Conservation (phyloP, 1,139 yeast genomes). For the Kurtzmaniella natalensis region DNA sequence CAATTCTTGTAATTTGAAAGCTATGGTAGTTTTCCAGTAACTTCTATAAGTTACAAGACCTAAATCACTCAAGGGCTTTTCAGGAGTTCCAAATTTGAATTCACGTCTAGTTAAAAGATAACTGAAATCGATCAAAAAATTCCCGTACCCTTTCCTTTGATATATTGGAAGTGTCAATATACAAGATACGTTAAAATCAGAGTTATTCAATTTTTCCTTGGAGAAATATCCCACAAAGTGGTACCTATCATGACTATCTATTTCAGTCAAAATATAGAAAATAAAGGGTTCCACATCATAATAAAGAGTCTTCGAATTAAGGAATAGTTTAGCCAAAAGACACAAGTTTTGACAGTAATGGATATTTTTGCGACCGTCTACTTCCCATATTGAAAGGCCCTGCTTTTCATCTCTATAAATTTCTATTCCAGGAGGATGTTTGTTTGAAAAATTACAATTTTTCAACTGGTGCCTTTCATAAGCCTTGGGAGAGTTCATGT, state of each 20-base stretch:
- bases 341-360: slow-evolving; percentile 87
- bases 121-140: slow-evolving; percentile 82
- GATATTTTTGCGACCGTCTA: slow-evolving; percentile 83
- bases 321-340: slow-evolving; percentile 78
- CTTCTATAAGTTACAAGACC: slow-evolving; percentile 83
- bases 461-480: slow-evolving; percentile 68
- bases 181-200: slow-evolving; percentile 83
- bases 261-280: slow-evolving; percentile 78
- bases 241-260: slow-evolving; percentile 52
- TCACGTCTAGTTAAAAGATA: slow-evolving; percentile 74
- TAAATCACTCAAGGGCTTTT: slow-evolving; percentile 84
- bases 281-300: slow-evolving; percentile 95
- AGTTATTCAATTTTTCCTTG: slow-evolving; percentile 73
- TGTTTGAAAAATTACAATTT: slow-evolving; percentile 50
- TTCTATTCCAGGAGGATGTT: slow-evolving; percentile 88
- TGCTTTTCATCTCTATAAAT: slow-evolving; percentile 62
- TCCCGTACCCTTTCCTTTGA: slow-evolving; percentile 89
- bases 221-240: slow-evolving; percentile 93
- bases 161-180: slow-evolving; percentile 84
- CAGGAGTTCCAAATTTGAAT: slow-evolving; percentile 85
- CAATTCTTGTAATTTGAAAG: slow-evolving; percentile 35
- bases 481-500: slow-evolving; percentile 68
- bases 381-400: slow-evolving; percentile 74
- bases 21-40: slow-evolving; percentile 75
- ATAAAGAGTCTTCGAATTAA: slow-evolving; percentile 86